phyloP scores from a whole-genome alignment of 176 grass and related monocot genomes.

The Thinopyrum elongatum region DNA sequence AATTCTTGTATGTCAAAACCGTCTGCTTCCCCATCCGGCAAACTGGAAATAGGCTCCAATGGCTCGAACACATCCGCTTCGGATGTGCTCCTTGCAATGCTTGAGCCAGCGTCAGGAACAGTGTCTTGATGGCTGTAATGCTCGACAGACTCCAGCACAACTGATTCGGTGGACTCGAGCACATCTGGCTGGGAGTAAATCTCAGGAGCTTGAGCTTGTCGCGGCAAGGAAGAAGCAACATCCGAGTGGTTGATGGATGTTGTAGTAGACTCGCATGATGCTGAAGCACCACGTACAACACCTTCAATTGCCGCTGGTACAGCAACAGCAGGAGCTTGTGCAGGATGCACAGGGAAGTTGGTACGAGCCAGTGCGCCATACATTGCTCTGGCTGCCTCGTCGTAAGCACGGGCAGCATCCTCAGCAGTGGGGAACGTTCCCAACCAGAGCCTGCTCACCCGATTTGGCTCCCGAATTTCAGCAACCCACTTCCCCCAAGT shows the following conservation, averaged over 20 bases:
- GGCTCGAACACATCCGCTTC: constrained; percentile 36
- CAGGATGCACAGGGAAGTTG: constrained; percentile 43
- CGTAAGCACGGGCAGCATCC: constrained; percentile 75
- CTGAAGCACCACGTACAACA: neutral
- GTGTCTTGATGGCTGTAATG: neutral
- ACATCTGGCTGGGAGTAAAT: neutral
- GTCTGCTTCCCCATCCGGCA: constrained; percentile 14
- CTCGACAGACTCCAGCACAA: neutral
- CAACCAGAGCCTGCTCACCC: constrained; percentile 70
- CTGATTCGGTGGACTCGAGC: neutral
- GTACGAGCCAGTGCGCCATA: constrained; percentile 62
- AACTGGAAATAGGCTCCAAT: constrained; percentile 48
- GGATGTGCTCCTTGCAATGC: neutral
- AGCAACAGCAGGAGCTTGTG: neutral
- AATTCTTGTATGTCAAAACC: constrained; percentile 53
- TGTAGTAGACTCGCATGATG: constrained; percentile 51
- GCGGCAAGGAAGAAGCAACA: neutral
- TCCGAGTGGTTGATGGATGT: constrained; percentile 31
- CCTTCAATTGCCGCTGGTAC: neutral
- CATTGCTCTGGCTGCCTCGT: constrained; percentile 87
- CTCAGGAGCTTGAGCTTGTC: constrained; percentile 8
- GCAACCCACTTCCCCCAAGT: constrained; percentile 98
- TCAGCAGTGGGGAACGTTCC: constrained; percentile 71
- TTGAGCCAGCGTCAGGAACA: neutral
- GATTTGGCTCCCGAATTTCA: constrained; percentile 84